Evolutionary conservation across 2,329 filamentous ascomycete species (phyloP).

Genomic region (Botrytis tulipae): DNA sequence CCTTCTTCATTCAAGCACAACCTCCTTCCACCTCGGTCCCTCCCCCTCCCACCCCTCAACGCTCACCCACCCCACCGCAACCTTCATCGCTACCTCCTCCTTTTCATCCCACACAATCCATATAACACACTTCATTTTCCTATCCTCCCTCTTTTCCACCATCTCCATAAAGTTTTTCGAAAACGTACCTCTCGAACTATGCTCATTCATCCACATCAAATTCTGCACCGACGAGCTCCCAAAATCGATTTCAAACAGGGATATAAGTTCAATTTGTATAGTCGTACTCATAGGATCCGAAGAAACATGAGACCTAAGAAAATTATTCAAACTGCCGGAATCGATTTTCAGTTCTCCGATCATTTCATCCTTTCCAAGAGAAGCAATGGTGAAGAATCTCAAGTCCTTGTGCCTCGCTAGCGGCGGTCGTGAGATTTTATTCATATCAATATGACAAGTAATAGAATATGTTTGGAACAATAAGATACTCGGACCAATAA

Average conservation of each 20-base stretch:
- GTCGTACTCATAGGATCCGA: fast-evolving
- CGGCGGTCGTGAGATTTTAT: not conserved
- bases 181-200: not conserved
- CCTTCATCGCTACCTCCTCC: not conserved
- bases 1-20: not conserved
- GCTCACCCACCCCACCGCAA: not conserved
- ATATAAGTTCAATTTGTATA: not conserved
- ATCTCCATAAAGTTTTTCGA: not conserved
- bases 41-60: not conserved
- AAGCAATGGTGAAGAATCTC: not conserved
- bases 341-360: not conserved
- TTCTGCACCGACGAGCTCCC: not conserved
- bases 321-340: not conserved
- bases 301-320: no score
- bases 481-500: not conserved
- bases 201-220: not conserved
- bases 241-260: not conserved
- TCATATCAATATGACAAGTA: not conserved
- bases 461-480: not conserved
- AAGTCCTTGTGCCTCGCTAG: not conserved
- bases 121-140: not conserved
- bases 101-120: not conserved
- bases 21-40: not conserved
- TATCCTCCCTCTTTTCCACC: not conserved
- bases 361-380: not conserved